phyloP scores from a whole-genome alignment of 2,329 filamentous ascomycete genomes.

The Aspergillus tamarii region DNA sequence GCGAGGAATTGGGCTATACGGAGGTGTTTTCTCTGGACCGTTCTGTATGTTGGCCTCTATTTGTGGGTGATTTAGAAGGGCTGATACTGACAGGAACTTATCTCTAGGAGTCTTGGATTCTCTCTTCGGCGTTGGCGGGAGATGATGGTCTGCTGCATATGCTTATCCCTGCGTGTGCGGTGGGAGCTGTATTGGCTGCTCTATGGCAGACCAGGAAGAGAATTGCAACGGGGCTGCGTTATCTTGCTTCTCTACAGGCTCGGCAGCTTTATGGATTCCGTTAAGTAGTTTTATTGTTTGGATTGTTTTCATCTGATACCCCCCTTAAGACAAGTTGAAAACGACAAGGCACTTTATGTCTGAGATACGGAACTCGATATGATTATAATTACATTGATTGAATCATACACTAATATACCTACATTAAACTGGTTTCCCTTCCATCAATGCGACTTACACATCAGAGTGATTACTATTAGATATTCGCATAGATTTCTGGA shows the following conservation, averaged over 20 bases:
- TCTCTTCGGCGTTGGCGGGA: background rate
- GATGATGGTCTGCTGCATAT: constrained; percentile 6
- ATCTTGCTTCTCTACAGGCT: background rate
- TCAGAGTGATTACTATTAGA: background rate
- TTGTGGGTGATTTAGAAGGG: too few species aligned
- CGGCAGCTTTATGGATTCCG: background rate
- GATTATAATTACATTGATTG: background rate
- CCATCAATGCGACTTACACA: background rate
- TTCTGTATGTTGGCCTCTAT: background rate
- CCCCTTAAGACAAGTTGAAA: background rate
- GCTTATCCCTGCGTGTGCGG: constrained; percentile 11
- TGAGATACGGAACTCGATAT: background rate
- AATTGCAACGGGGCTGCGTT: background rate
- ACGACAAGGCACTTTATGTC: background rate
- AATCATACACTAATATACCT: background rate
- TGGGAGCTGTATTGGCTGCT: constrained; percentile 10
- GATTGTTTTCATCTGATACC: background rate
- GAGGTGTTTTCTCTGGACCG: constrained; percentile 13
- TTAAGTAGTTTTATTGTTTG: background rate
- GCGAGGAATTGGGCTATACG: constrained; percentile 26
- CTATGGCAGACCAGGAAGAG: constrained; percentile 11
- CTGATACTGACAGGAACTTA: background rate
- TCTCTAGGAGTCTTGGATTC: background rate
- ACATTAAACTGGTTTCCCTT: background rate
- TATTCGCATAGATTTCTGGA: background rate